Conservation (phyloP, 129 eudicot species). For the Solidago caesia region DNA sequence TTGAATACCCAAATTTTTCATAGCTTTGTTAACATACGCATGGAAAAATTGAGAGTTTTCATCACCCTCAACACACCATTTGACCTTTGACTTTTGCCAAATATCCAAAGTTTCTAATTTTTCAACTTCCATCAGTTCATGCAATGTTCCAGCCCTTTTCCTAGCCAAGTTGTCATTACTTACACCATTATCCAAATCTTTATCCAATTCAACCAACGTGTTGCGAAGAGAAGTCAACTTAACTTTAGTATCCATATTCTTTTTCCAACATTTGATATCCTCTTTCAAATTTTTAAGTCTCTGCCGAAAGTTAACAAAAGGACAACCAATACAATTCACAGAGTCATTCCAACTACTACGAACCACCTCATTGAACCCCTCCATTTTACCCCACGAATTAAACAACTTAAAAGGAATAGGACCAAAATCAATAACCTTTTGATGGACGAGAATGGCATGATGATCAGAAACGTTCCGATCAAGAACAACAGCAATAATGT, state of each 20-base stretch:
- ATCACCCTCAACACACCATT: not conserved
- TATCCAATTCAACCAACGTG: too few species aligned
- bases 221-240: too few species aligned
- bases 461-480: not conserved
- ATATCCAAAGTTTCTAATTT: not conserved
- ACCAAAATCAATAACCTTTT: not conserved
- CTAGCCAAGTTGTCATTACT: too few species aligned
- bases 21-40: not conserved
- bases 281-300: too few species aligned
- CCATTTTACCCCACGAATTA: not conserved
- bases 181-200: too few species aligned
- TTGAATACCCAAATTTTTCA: not conserved
- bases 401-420: not conserved
- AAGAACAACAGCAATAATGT: not conserved
- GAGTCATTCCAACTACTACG: too few species aligned
- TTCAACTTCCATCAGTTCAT: not conserved
- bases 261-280: too few species aligned
- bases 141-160: not conserved
- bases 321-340: too few species aligned
- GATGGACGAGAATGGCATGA: not conserved
- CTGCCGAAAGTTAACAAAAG: too few species aligned
- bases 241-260: too few species aligned
- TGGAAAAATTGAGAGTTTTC: not conserved
- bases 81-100: not conserved
- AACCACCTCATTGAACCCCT: too few species aligned